Percentiles rank a stretch among this genome's conserved stretches.
Conservation (phyloP, 345 rosid species). For the Schrenkiella parvula region DNA sequence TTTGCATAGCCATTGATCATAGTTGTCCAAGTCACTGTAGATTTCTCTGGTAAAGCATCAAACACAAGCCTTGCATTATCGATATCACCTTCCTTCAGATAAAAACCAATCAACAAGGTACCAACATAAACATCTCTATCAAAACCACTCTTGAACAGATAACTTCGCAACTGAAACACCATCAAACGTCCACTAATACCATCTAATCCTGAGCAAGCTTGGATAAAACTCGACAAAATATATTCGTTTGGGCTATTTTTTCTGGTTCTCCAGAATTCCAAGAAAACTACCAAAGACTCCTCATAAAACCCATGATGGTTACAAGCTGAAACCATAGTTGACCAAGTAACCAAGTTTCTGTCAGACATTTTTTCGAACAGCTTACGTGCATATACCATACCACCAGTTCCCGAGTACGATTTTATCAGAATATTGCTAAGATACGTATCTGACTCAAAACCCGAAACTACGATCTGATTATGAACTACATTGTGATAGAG, state of each 20-base stretch:
- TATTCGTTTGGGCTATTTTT: conserved; percentile 47
- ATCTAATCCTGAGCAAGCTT: conserved; percentile 45
- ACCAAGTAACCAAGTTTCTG: conserved; percentile 69
- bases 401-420: conserved; percentile 23
- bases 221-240: conserved; percentile 61
- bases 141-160: conserved; percentile 53
- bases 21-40: conserved; percentile 61
- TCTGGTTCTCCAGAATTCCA: conserved; percentile 41
- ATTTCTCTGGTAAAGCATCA: conserved; percentile 48
- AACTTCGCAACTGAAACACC: conserved; percentile 55
- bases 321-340: conserved; percentile 66
- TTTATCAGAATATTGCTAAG: conserved; percentile 45
- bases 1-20: conserved; percentile 60
- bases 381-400: conserved; percentile 34
- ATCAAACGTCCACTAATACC: conserved; percentile 13
- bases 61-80: conserved; percentile 60
- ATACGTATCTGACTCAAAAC: conserved; percentile 40
- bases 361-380: conserved; percentile 57
- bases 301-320: conserved; percentile 38
- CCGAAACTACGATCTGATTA: conserved; percentile 43
- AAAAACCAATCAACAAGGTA: conserved; percentile 57
- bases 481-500: conserved; percentile 37
- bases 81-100: conserved; percentile 43
- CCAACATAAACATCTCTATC: conserved; percentile 61
- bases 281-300: conserved; percentile 45